Percentiles rank a stretch among this genome's conserved stretches.
Conservation (phyloP, 2,329 filamentous ascomycete species). For the Juglanconis oblonga region DNA sequence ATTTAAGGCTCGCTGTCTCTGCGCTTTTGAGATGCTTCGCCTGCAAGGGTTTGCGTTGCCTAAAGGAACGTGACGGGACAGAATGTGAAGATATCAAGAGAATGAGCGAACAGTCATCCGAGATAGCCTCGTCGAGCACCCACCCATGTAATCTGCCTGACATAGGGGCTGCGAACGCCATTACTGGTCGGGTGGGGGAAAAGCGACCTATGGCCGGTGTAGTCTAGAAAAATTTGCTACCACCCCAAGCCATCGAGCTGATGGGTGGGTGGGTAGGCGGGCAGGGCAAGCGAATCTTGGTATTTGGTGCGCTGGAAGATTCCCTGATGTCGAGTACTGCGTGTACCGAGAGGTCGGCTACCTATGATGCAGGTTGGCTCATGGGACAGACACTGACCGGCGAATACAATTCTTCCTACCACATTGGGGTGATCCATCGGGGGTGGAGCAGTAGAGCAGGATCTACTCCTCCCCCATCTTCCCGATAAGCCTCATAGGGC, state of each 20-base stretch:
- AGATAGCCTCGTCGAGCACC: constrained; percentile 12
- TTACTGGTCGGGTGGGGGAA: constrained; percentile 7
- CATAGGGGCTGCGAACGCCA: constrained; percentile 14
- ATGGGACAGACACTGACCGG: neutral
- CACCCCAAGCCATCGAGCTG: constrained; percentile 8
- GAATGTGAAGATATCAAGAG: neutral
- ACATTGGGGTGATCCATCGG: neutral
- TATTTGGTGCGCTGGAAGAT: neutral
- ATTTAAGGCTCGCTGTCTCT: neutral
- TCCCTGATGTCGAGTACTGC: neutral
- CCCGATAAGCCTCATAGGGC: constrained; percentile 16
- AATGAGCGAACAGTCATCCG: constrained; percentile 4
- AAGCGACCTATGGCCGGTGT: constrained; percentile 6
- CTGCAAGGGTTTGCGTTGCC: constrained; percentile 6
- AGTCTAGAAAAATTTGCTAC: constrained; percentile 11
- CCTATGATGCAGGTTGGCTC: neutral
- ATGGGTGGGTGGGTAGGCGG: neutral
- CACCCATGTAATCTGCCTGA: constrained; percentile 12
- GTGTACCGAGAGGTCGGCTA: neutral
- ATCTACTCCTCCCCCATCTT: neutral
- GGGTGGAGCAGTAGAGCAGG: neutral
- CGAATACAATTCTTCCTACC: neutral
- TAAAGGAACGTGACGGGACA: neutral
- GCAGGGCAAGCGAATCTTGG: constrained; percentile 3
- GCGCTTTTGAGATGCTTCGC: neutral